Evolutionary conservation across 805 yeast species (phyloP).

Genomic region (Hemisphaericaspora nanyangensis): DNA sequence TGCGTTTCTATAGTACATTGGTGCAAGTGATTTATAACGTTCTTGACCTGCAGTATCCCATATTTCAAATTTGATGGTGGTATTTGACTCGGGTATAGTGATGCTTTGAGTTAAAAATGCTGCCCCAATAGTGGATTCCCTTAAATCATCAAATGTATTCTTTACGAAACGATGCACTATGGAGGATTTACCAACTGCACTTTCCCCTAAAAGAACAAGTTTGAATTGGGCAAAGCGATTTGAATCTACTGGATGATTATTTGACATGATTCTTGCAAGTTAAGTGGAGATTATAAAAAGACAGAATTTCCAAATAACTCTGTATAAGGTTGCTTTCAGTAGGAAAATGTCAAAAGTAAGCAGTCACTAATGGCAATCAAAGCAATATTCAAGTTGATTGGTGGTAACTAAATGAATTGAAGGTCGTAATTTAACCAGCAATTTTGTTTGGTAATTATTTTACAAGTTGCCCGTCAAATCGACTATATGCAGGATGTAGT

Average conservation of each 20-base stretch:
- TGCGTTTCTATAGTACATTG: slow-evolving; percentile 45
- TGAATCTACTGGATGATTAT: slow-evolving; percentile 2
- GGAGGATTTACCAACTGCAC: slow-evolving; percentile 76
- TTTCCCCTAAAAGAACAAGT: slow-evolving; percentile 73
- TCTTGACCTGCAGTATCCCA: slow-evolving; percentile 97
- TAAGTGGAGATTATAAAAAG: too few relatives aligned
- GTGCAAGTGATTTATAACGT: slow-evolving; percentile 41
- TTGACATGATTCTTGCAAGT: background rate
- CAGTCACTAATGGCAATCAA: too few relatives aligned
- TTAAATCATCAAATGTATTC: slow-evolving; percentile 65
- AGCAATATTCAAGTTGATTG: too few relatives aligned
- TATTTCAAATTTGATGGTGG: slow-evolving; percentile 63
- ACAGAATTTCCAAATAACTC: too few relatives aligned
- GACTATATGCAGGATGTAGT: too few relatives aligned
- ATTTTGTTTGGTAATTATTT: too few relatives aligned
- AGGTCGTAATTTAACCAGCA: too few relatives aligned
- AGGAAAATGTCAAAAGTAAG: too few relatives aligned
- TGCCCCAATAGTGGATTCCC: slow-evolving; percentile 83
- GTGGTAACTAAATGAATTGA: too few relatives aligned
- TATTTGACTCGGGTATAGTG: slow-evolving; percentile 46
- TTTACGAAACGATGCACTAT: slow-evolving; percentile 62
- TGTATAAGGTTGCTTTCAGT: too few relatives aligned
- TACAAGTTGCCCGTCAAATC: too few relatives aligned
- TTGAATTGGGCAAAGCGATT: slow-evolving; percentile 44
- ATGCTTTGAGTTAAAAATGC: slow-evolving; percentile 74